A percentile compares a stretch with the other conserved stretches of the same genome.
phyloP scores from a whole-genome alignment of 2,329 filamentous ascomycete species.

The Trichoderma simmonsii region DNA sequence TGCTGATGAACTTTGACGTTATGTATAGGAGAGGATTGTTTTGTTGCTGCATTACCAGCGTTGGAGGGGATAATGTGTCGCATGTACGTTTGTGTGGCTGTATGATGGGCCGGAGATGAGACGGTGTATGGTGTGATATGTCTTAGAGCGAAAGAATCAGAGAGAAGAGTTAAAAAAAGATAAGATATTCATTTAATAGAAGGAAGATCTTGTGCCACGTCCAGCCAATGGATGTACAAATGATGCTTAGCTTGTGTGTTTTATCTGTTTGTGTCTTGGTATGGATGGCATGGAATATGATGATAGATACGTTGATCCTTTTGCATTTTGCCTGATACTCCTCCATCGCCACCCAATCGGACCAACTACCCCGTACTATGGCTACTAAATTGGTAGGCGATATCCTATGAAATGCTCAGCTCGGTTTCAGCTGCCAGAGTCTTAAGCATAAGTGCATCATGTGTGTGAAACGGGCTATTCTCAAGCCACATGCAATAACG shows the following conservation, averaged over 20 bases:
- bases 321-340: not conserved
- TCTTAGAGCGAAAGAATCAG: not conserved
- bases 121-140: not conserved
- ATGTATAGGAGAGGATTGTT: not conserved
- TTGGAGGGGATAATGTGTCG: not conserved
- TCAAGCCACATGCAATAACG: conserved; percentile 8
- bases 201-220: not conserved
- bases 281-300: not conserved
- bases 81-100: not conserved
- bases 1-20: not conserved
- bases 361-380: not conserved
- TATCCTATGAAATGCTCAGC: not conserved
- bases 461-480: not conserved
- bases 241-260: not conserved
- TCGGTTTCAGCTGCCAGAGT: not conserved
- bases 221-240: not conserved
- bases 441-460: not conserved
- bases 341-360: not conserved
- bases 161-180: not conserved
- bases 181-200: not conserved
- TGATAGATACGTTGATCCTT: not conserved
- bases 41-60: not conserved
- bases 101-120: not conserved
- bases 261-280: not conserved
- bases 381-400: not conserved